Conservation (phyloP, 2,329 filamentous ascomycete genomes). For the Pseudogymnoascus sp. region DNA sequence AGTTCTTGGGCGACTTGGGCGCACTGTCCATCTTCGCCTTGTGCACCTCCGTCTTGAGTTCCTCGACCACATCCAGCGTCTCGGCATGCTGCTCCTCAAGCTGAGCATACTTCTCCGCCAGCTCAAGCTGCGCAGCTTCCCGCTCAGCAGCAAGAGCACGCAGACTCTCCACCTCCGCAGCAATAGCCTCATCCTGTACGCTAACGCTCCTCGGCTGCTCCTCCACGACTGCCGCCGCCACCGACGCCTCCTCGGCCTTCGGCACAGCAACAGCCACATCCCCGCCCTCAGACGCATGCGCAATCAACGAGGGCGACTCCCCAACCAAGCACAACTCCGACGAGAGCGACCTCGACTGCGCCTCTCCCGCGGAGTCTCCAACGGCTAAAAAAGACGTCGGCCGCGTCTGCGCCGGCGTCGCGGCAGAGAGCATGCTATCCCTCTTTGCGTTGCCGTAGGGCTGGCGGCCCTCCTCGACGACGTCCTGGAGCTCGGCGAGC, state of each 20-base stretch:
- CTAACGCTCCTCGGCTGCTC: conserved; percentile 33
- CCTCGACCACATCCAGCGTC: conserved; percentile 77
- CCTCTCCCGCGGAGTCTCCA: conserved; percentile 34
- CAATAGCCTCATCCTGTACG: conserved; percentile 36
- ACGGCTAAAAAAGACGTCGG: conserved; percentile 75
- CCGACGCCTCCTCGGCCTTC: conserved; percentile 13
- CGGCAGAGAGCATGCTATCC: conserved; percentile 47
- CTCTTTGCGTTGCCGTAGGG: conserved; percentile 38
- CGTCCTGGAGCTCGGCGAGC: conserved; percentile 77
- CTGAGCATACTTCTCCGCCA: conserved; percentile 72
- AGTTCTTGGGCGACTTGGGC: conserved; percentile 39
- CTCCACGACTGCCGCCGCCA: conserved; percentile 16
- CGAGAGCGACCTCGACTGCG: conserved; percentile 79
- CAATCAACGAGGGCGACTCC: conserved; percentile 51
- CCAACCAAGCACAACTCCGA: conserved; percentile 86
- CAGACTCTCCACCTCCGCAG: conserved; percentile 63
- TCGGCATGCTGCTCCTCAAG: conserved; percentile 76
- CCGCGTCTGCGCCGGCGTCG: conserved; percentile 44
- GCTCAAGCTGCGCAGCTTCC: conserved; percentile 62
- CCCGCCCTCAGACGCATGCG: neutral
- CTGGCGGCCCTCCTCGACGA: conserved; percentile 70
- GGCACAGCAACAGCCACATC: conserved; percentile 15
- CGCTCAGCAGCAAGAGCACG: conserved; percentile 66
- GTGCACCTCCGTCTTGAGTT: conserved; percentile 78
- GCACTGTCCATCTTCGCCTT: conserved; percentile 56